Evolutionary conservation across 2,329 filamentous ascomycete species (phyloP), one percentile per base, ranked within the genome.

Genomic region (Colletotrichum trifolii): DNA sequence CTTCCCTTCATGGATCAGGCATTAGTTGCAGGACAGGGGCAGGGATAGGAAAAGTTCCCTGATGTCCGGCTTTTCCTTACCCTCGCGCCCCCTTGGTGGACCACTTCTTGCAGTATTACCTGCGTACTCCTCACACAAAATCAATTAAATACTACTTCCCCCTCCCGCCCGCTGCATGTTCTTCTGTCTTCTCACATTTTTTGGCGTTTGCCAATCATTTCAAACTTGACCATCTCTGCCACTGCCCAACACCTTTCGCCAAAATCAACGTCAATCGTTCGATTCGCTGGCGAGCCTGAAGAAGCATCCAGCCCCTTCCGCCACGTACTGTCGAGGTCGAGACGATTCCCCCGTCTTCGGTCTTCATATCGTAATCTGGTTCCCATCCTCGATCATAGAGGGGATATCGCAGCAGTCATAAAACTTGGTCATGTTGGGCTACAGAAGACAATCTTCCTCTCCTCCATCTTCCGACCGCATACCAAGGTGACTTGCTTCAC

Each of bases 391-490:
- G 52, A 58, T 56, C 67, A 60, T 52, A 67, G 63, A 73, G 76
- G 75, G 75, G 78, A 78, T 75, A 76, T 72, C 53, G 52, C 25
- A 62, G 62, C 52, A 62, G 77, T 77, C 75, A 73, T 70, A 72
- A 73, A 71, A 75, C 73, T 72, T 71, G 74, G 77, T 78, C 76
- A 87, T 87, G 85, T 87, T 84, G 77, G 81, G 82, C 78, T 79
- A 79, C 82, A 80, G 79, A 83, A 82, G 78, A 82, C 79, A 79
- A 73, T 79, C 77, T 77, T 81, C 79, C 76, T 83, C 81, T 78
- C 82, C 81, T 82, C 83, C 82, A 81, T 82, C 83, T 75, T 83
- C 83, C 84, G 83, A 86, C 80, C 82, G 84, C 81, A 86, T 85
- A 85, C 83, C 83, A 81, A 85, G 85, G 85, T 87, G 85, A 87